A percentile compares a stretch with the other conserved stretches of the same genome.
phyloP scores from a whole-genome alignment of 495 filamentous ascomycete species.

The Corynascus novoguineensis region DNA sequence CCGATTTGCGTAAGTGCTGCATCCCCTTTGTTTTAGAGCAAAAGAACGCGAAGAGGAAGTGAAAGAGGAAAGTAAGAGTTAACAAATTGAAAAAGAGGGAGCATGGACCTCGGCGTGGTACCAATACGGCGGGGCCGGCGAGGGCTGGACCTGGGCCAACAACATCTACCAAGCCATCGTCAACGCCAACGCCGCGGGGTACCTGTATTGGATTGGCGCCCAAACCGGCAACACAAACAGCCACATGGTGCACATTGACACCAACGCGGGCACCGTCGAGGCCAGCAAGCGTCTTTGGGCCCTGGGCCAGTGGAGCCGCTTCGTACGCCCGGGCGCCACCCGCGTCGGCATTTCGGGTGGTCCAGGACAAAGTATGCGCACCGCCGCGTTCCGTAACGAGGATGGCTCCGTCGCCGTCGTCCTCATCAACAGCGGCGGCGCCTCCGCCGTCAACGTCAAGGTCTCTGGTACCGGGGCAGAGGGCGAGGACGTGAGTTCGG shows the following conservation, averaged over 20 bases:
- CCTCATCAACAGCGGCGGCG: constrained; percentile 28
- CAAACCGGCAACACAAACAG: constrained; percentile 37
- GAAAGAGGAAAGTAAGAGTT: too few relatives aligned
- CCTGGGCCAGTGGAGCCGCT: constrained; percentile 41
- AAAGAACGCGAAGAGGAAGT: too few relatives aligned
- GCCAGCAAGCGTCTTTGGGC: constrained; percentile 46
- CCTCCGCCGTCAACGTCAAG: constrained; percentile 23
- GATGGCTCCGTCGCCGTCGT: constrained; percentile 40
- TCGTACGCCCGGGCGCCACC: constrained; percentile 43
- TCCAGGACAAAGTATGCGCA: constrained; percentile 27
- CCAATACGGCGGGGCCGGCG: constrained; percentile 38
- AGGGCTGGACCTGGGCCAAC: constrained; percentile 54
- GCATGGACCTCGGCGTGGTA: constrained; percentile 47
- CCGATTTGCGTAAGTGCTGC: constrained; percentile 23
- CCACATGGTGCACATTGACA: constrained; percentile 37
- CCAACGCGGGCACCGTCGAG: constrained; percentile 29
- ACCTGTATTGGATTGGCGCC: constrained; percentile 51
- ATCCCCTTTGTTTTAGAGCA: too few relatives aligned
- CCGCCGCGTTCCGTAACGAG: constrained; percentile 43
- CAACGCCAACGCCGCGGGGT: constrained; percentile 41
- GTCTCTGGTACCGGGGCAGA: too few relatives aligned
- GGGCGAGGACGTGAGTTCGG: constrained; percentile 6
- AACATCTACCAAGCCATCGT: constrained; percentile 44
- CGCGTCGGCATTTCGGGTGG: constrained; percentile 35
- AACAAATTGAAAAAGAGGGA: constrained; percentile 26